Base-by-base conservation (phyloP, 2,329 filamentous ascomycete genomes). In the Emericellopsis cladophorae region DNA sequence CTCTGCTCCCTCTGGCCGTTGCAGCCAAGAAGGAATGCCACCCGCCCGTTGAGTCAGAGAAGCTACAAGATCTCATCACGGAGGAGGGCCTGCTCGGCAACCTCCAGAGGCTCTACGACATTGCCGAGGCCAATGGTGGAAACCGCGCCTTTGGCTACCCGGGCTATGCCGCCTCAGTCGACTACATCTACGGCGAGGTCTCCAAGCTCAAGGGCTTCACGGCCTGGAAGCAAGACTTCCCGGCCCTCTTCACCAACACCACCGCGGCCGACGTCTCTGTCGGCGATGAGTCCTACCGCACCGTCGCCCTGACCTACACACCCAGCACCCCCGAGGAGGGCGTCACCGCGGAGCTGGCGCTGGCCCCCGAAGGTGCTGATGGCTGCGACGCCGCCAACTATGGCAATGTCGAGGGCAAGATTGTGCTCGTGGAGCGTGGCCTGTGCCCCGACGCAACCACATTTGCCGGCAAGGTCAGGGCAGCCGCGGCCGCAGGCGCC, bases 131-230 rank as follows among this genome's bases (percentile, higher is more conserved):
- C 32, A 68, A 72, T 46, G 67, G 67, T 2, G 69, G 68, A 7
- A 74, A 73, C 53, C 61, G 68, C 40, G 68, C 68, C n/a, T 72
- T 72, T 45, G 68, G 68, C 16, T 59, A 67, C 4, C 65, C 67
- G 1, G 68, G 68, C 5, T 72, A 66, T 47, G 60, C 56, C 24
- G 67, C 67, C 7, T 70, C 67, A 0, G 65, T 69, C 23, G 63
- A 71, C 39, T 72, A 67, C 48, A 60, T 74, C 47, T 62, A 64
- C 39, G 60, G 59, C n/a, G 59, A 62, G 26, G 58, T 69, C 7
- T 60, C 60, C 24, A 60, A 64, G n/a, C 57, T 62, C 10, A 46
- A 59, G 18, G 53, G 49, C 23, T 54, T 55, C 7, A 54, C 53
- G 21, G 55, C 54, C 21, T 72, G 67, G 64, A 64, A 62, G 33